phyloP scores from a whole-genome alignment of 2,329 filamentous ascomycete species.

The Fusarium chlamydosporum region DNA sequence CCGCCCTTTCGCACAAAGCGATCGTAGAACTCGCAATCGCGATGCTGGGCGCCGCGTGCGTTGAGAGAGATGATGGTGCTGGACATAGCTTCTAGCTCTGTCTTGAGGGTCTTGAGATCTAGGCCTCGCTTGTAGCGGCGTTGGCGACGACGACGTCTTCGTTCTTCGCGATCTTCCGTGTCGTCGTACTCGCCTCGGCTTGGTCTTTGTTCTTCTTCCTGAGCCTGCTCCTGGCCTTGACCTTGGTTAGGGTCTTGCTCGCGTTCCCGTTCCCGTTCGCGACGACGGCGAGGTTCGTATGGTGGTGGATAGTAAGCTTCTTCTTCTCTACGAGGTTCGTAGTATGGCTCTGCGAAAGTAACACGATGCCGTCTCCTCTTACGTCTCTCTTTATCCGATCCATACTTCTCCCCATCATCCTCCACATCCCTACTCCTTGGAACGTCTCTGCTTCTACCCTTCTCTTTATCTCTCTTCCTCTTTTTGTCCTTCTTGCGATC shows the following conservation, averaged over 20 bases:
- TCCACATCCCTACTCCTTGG: slow-evolving; percentile 21
- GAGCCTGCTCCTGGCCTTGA: background rate
- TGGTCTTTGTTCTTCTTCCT: background rate
- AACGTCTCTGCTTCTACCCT: slow-evolving; percentile 25
- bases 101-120: slow-evolving; percentile 44
- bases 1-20: slow-evolving; percentile 48
- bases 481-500: slow-evolving; percentile 36
- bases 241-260: slow-evolving; percentile 1
- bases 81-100: slow-evolving; percentile 49
- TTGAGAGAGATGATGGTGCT: slow-evolving; percentile 49
- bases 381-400: slow-evolving; percentile 39
- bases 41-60: slow-evolving; percentile 40
- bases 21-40: slow-evolving; percentile 49
- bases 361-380: slow-evolving; percentile 44
- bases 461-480: slow-evolving; percentile 38
- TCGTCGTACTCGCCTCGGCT: slow-evolving; percentile 1
- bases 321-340: slow-evolving; percentile 32
- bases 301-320: slow-evolving; percentile 30
- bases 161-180: slow-evolving; percentile 35
- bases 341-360: slow-evolving; percentile 47
- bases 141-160: slow-evolving; percentile 39
- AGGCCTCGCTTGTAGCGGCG: slow-evolving; percentile 36
- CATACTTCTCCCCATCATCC: slow-evolving; percentile 35
- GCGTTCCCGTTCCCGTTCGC: background rate
- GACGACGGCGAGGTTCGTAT: slow-evolving; percentile 17